Evolutionary conservation across 2,329 filamentous ascomycete species (phyloP), one percentile per base, ranked within the genome.

Genomic region (Hymenoscyphus albidus): DNA sequence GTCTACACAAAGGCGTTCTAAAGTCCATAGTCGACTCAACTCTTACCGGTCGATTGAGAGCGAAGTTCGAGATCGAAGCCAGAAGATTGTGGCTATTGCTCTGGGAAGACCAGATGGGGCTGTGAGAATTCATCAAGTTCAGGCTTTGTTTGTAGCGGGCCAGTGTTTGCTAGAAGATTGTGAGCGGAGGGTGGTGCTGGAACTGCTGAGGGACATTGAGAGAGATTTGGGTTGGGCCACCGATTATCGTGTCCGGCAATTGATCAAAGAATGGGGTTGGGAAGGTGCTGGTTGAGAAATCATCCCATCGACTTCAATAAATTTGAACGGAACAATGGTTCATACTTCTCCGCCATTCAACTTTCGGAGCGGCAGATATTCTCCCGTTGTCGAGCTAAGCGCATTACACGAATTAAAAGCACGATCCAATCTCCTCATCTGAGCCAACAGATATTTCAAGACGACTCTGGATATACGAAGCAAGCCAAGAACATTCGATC

Each of bases 201-300:
- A 80, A 13, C 72, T 89, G 44, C 75, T 90, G 22, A 77, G 80
- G 32, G 84, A 81, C 12, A 82, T 89, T 35, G 86, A 89, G 73
- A 76, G 75, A n/a, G 87, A 89, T 70, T 80, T 85, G 51, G 86
- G 86, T 1, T 88, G 85, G 81, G 83, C 85, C 2, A 88, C 86
- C 58, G 80, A 85, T 69, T 87, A 88, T 73, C 80, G 86, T 44
- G 81, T 85, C 32, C 77, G 81, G 66, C 81, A 85, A 68, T 74
- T 88, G 67, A 66, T 80, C 32, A 77, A 80, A 67, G 77, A 82
- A 65, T 84, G 73, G 73, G 65, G 62, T 13, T 74, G 72, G 72
- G 68, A 64, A 40, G 60, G 68, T 60, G 69, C 61, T 31, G 61
- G 16, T 38, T 69, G 62, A 68, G 39, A 61, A 22, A 56, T 22